phyloP scores from a whole-genome alignment of 2,329 filamentous ascomycete genomes.

The Dryadomyces quercus-mongolicae region DNA sequence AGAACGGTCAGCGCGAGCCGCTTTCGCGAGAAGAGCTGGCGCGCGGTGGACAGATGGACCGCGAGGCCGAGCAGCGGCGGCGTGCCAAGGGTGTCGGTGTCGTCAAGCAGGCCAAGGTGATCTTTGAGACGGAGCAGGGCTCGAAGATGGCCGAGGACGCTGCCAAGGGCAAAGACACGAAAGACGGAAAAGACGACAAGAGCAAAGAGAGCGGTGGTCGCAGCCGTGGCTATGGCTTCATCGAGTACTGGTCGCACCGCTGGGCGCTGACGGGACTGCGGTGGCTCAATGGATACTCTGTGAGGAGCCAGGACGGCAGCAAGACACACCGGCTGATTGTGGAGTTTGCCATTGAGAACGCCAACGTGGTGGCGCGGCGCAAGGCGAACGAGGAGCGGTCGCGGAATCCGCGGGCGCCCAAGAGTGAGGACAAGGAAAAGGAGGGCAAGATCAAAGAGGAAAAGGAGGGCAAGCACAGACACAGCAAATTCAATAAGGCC shows the following conservation, averaged over 20 bases:
- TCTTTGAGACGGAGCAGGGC: slow-evolving; percentile 80
- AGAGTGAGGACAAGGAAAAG: slow-evolving; percentile 16
- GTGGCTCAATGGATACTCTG: slow-evolving; percentile 73
- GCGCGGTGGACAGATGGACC: slow-evolving; percentile 69
- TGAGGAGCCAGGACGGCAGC: slow-evolving; percentile 45
- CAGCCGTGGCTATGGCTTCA: slow-evolving; percentile 90
- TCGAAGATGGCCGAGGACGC: slow-evolving; percentile 64
- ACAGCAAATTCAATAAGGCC: slow-evolving; percentile 1
- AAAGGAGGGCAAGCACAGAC: slow-evolving; percentile 23
- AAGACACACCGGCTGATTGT: slow-evolving; percentile 84
- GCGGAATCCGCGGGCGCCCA: slow-evolving; percentile 10
- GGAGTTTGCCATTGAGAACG: slow-evolving; percentile 97
- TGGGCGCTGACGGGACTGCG: slow-evolving; percentile 90
- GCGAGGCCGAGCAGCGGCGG: slow-evolving; percentile 65
- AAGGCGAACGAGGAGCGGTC: slow-evolving; percentile 44
- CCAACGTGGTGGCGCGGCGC: slow-evolving; percentile 79
- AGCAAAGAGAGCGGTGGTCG: slow-evolving; percentile 34
- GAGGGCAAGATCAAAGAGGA: slow-evolving; percentile 21
- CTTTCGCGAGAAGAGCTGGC: slow-evolving; percentile 83
- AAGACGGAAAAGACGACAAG: slow-evolving; percentile 32
- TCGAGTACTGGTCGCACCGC: slow-evolving; percentile 89
- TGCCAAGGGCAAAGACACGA: neutral
- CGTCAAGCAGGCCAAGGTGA: slow-evolving; percentile 85
- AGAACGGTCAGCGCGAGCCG: slow-evolving; percentile 58
- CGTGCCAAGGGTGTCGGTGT: slow-evolving; percentile 76